Evolutionary conservation across 2,329 filamentous ascomycete genomes (phyloP), one percentile per base, ranked within the genome.

Genomic region (Raffaelea albimanens): DNA sequence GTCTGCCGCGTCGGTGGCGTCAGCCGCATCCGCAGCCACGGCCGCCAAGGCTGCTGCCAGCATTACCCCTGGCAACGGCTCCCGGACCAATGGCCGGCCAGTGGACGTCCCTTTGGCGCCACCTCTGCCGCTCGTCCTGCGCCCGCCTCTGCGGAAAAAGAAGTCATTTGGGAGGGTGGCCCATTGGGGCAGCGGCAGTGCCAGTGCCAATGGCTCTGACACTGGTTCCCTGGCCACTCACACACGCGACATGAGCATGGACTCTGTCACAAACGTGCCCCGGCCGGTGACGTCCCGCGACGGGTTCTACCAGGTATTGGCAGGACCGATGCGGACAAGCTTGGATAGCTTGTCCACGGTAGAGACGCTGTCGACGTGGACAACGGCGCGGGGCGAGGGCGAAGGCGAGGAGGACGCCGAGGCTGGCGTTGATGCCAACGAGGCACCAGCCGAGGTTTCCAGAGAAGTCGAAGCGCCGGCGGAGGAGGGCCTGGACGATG

Each of bases 121-220:
- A 1, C 78, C 78, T 2, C 63, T 80, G 4, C 77, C 78, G 0
- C 67, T 81, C 21, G 71, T 78, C 16, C 67, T 80, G 48, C 72
- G 74, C n/a, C 78, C 77, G 8, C 76, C 76, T 2, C 59, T 82
- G 52, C 68, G 79, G 50, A 82, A 82, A 67, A 83, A 82, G 68
- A 83, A 82, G 57, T 81, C 78, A 0, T 82, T 83, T 57, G 78
- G 77, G 10, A 69, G 72, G 16, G 75, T 82, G 9, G 81, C 78
- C 3, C 71, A 61, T 54, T 82, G 78, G 77, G 65, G 82, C 60
- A 63, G 18, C 55, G 58, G 29, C 20, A 31, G 36, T 18, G 21
- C n/a, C 38, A 49, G 13, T 25, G 44, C 29, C 57, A n/a, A n/a
- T n/a, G n/a, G n/a, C n/a, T n/a, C n/a, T n/a, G n/a, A 47, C 64